Evolutionary conservation across 148 eudicot species (phyloP).

Genomic region (Cornus kousa): DNA sequence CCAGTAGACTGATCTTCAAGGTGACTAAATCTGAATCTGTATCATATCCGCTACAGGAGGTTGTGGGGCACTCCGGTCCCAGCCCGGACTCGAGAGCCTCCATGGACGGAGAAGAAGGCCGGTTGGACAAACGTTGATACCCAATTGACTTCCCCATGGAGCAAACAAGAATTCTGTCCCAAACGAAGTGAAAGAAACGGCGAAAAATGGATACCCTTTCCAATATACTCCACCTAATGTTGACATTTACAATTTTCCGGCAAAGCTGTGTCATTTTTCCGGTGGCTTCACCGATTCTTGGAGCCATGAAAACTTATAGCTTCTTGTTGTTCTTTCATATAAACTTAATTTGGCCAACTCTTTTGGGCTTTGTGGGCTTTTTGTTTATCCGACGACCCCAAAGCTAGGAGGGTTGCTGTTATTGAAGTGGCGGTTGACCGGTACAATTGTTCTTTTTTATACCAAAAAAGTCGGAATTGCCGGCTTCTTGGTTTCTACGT

Average conservation of each 20-base stretch:
- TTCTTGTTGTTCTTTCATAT: slow-evolving; percentile 8
- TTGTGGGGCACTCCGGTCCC: slow-evolving; percentile 10
- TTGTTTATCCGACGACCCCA: not conserved
- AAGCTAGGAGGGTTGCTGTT: not conserved
- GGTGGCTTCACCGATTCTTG: slow-evolving; percentile 34
- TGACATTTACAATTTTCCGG: slow-evolving; percentile 52
- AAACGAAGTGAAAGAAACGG: slow-evolving; percentile 47
- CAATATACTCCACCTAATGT: slow-evolving; percentile 34
- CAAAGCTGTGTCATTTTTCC: slow-evolving; percentile 64
- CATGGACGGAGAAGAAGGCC: slow-evolving; percentile 16
- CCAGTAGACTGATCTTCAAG: slow-evolving; percentile 62
- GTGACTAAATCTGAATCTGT: slow-evolving; percentile 82
- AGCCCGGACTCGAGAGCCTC: slow-evolving; percentile 26
- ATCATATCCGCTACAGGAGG: slow-evolving; percentile 36
- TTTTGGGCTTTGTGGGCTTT: not conserved
- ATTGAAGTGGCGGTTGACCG: slow-evolving; percentile 24
- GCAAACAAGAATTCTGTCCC: slow-evolving; percentile 57
- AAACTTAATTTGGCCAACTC: not conserved
- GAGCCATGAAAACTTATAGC: slow-evolving; percentile 20
- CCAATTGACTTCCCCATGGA: slow-evolving; percentile 26
- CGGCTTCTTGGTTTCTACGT: slow-evolving; percentile 23
- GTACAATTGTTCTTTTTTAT: not conserved
- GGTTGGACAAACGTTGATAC: slow-evolving; percentile 41
- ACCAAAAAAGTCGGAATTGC: slow-evolving; percentile 23
- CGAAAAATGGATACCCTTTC: slow-evolving; percentile 39